These are phyloP conservation scores for Amanita molliuscula DNA, from an alignment of 768 basidiomycete genomes.

Conservation along the genomic window DNA sequence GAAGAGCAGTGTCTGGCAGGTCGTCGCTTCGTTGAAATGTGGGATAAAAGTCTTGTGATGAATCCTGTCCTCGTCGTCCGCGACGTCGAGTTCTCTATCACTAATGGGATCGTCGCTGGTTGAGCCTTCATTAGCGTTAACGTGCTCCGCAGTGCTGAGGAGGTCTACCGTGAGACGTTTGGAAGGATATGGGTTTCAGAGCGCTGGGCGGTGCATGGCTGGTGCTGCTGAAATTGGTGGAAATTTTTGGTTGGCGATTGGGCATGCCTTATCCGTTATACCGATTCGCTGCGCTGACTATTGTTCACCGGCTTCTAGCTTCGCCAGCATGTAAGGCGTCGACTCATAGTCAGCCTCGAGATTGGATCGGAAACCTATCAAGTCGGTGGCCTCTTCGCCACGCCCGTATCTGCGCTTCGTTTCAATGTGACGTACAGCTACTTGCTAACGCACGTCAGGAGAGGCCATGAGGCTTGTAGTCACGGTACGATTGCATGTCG, in stretches of 20 bases:
- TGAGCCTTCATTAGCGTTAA: slow-evolving; percentile 25
- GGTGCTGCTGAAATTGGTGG: slow-evolving; percentile 28
- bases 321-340: slow-evolving; percentile 83
- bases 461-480: slow-evolving; percentile 81
- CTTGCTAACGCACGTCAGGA: slow-evolving; percentile 81
- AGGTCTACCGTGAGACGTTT: slow-evolving; percentile 90
- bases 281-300: not conserved
- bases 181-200: slow-evolving; percentile 61
- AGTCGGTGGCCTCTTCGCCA: slow-evolving; percentile 81
- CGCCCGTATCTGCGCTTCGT: slow-evolving; percentile 63
- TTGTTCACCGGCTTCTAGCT: slow-evolving; percentile 55
- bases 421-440: slow-evolving; percentile 89
- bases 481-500: slow-evolving; percentile 31
- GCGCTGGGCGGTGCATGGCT: slow-evolving; percentile 23
- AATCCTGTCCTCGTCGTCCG: slow-evolving; percentile 15
- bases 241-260: slow-evolving; percentile 49
- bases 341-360: slow-evolving; percentile 21
- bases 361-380: slow-evolving; percentile 57
- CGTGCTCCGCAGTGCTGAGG: slow-evolving; percentile 47
- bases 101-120: not conserved
- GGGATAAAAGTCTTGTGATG: slow-evolving; percentile 52
- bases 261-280: slow-evolving; percentile 33
- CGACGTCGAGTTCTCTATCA: not conserved
- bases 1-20: slow-evolving; percentile 78
- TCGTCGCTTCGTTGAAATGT: slow-evolving; percentile 78